Base-by-base conservation (phyloP, 148 eudicot genomes). In the Drosera capensis region DNA sequence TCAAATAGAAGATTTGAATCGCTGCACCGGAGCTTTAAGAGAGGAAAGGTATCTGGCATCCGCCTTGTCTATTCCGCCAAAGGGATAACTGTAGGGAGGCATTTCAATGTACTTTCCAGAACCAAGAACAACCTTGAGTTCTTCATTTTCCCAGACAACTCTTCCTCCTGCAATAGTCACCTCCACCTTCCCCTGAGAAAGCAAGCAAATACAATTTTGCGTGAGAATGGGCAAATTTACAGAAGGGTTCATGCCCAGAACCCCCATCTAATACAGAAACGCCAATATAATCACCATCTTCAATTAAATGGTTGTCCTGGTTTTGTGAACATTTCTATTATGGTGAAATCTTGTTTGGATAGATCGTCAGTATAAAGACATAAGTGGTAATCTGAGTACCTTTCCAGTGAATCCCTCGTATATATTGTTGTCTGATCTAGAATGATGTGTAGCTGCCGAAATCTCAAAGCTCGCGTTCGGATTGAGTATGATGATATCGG, bases 121-220 rank as follows among this genome's bases (percentile, higher is more conserved):
- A 14, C 94, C 99, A 3, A 80, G 86, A 20, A 62, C 67, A 20
- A 57, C 90, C 26, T 72, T 79, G 20, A 92, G 68, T 49, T 78
- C 68, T 20, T 57, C 78, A 34, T 81, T 72, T 64, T 70, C 64
- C 99, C 99, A 90, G 31, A 85, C 95, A 20, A 90, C 58, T 46
- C 60, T 76, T 55, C 99, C 99, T 46, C 95, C 82, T 5, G 95
- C 81, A 41, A 92, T 92, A 11, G 99, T 92, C 63, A 79, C 86
- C 61, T 92, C 99, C 49, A 92, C 88, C 49, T 70, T 76, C 52
- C 99, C 99, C 99, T 92, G 65, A 6, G n/a, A n/a, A n/a, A n/a
- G n/a, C n/a, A n/a, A n/a, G n/a, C n/a, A n/a, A 46, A n/a, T n/a
- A n/a, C n/a, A n/a, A n/a, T n/a, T n/a, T n/a, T n/a, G n/a, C n/a